Evolutionary conservation across 225 moss, liverwort and hornwort genomes (phyloP).

Genomic region (Polytrichum commune): DNA sequence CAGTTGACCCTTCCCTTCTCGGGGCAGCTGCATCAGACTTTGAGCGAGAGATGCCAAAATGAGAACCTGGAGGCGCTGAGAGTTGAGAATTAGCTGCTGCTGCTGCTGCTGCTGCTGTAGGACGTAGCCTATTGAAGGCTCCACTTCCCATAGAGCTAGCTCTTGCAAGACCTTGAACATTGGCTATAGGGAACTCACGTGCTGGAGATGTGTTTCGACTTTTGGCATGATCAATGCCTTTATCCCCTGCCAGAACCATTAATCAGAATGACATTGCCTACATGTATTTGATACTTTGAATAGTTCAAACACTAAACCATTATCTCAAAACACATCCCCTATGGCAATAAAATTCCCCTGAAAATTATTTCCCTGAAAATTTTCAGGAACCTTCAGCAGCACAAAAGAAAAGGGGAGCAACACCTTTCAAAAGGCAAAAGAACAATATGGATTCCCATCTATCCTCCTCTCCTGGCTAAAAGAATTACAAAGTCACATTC

Average conservation of each 20-base stretch:
- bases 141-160: slow-evolving; percentile 49
- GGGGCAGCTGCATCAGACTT: slow-evolving; percentile 47
- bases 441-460: no score
- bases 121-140: slow-evolving; percentile 43
- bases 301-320: background rate
- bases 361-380: no score
- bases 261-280: no score
- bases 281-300: background rate
- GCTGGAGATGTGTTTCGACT: slow-evolving; percentile 28
- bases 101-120: slow-evolving; percentile 14
- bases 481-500: no score
- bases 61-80: slow-evolving; percentile 24
- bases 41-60: slow-evolving; percentile 51
- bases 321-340: no score
- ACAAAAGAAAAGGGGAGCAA: no score
- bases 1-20: slow-evolving; percentile 42
- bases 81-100: slow-evolving; percentile 21
- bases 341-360: no score
- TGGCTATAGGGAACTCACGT: slow-evolving; percentile 11
- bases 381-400: no score
- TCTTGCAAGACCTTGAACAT: slow-evolving; percentile 20
- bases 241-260: slow-evolving; percentile 25
- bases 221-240: slow-evolving; percentile 32
- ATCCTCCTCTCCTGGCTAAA: no score
- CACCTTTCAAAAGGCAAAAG: no score